Evolutionary conservation across 1,284 basidiomycete species (phyloP), one percentile per base, ranked within the genome.

Genomic region (Leccinum variabile): DNA sequence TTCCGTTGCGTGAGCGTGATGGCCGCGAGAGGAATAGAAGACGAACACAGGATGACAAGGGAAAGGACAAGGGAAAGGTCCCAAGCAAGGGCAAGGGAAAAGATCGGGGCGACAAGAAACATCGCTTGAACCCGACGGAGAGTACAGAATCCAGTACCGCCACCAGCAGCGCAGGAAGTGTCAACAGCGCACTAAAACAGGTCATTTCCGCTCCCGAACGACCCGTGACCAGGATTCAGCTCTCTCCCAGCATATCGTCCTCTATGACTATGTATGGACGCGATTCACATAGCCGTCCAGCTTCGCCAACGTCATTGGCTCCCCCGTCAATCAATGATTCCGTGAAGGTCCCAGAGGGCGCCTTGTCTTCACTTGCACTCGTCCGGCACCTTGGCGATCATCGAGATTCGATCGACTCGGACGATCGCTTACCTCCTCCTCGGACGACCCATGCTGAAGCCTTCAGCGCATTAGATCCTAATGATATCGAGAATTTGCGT

Each of bases 391-490:
- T 65, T 57, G 68, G 59, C n/a, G 62, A 71, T 16, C 69, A 75
- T 41, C 75, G 75, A 9, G 71, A 69, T 30, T 76, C 75, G 0
- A 56, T 69, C 9, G 77, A 78, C 57, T 70, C 67, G 6, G 61
- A 75, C 55, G 62, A 78, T 66, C 61, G 76, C 75, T 28, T 70
- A 56, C 73, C 82, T 59, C 67, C 75, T 25, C 49, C 49, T 28
- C 84, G 87, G 30, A 91, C 89, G 3, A 87, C 88, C 5, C 88
- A 92, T 70, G 83, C 83, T 10, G 90, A 92, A 74, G 86, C 88
- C 0, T 92, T 89, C 66, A 84, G 83, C 3, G 82, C 88, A n/a
- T 78, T 91, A 59, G 84, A 90, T 71, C 82, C 85, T 28, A 82
- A 79, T 63, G 78, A 79, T 52, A 81, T 87, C 61, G 84, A 87